These are phyloP conservation scores for Mariannaea sp. DNA, from an alignment of 2,329 filamentous ascomycete genomes.

Conservation along the genomic window DNA sequence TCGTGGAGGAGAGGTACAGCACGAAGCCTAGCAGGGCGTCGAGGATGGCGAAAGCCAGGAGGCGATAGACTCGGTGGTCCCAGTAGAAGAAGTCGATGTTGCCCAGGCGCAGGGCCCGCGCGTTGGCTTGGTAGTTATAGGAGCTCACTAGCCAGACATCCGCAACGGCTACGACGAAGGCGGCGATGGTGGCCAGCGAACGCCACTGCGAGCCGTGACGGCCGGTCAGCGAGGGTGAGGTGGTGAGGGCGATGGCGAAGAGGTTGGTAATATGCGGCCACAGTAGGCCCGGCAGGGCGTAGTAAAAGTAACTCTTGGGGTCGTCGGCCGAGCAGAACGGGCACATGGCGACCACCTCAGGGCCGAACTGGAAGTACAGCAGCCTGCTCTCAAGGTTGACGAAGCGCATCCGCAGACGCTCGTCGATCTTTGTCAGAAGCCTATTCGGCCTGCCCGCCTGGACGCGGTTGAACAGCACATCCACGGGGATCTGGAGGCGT, in stretches of 20 bases:
- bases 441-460: slow-evolving; percentile 52
- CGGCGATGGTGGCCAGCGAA: slow-evolving; percentile 67
- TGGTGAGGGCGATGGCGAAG: slow-evolving; percentile 71
- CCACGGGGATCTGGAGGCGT: slow-evolving; percentile 81
- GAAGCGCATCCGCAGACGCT: slow-evolving; percentile 69
- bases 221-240: slow-evolving; percentile 69
- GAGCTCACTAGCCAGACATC: slow-evolving; percentile 70
- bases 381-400: slow-evolving; percentile 73
- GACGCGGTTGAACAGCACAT: slow-evolving; percentile 82
- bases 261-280: slow-evolving; percentile 83
- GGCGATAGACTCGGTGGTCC: slow-evolving; percentile 67
- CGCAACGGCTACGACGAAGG: slow-evolving; percentile 59
- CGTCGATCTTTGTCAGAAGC: slow-evolving; percentile 62
- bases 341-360: slow-evolving; percentile 72
- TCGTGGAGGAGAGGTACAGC: slow-evolving; percentile 78
- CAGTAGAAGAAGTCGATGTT: slow-evolving; percentile 76
- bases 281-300: slow-evolving; percentile 74
- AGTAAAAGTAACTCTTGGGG: slow-evolving; percentile 74
- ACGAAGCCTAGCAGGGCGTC: slow-evolving; percentile 67
- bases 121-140: slow-evolving; percentile 70
- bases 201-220: slow-evolving; percentile 71
- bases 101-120: slow-evolving; percentile 61
- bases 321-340: slow-evolving; percentile 81
- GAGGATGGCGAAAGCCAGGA: slow-evolving; percentile 65
- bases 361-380: slow-evolving; percentile 84